Base-by-base conservation (phyloP, 495 filamentous ascomycete species). In the Tuber melanosporum region DNA sequence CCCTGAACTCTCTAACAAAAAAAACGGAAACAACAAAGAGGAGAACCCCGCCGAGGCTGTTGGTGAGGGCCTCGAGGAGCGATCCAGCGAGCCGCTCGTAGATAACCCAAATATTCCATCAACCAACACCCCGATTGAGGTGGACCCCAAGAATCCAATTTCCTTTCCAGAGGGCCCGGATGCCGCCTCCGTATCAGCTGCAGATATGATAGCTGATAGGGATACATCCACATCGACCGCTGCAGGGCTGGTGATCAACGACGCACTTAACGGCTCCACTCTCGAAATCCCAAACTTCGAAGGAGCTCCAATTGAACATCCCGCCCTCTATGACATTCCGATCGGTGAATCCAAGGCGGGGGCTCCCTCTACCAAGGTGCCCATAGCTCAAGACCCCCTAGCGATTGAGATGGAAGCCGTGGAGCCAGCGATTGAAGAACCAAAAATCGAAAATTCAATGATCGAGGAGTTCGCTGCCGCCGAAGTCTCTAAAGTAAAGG, bases 41-140 rank as follows among this genome's bases (percentile, higher is more conserved):
- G 22, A 46, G 36, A 47, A 46, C 45, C 47, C 46, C 43, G 39
- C 46, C 45, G 75, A 74, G 75, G 72, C 72, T 4, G 72, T 32
- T 7, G 70, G 22, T 14, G 39, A 77, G 41, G 26, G 14, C 26
- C 49, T 57, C 32, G 22, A 22, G 14, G 12, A 72, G 45, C 57
- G 14, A 19, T 19, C 14, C 26, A 66, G 26, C 26, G 57, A 66
- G 57, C 7, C 14, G 17, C 26, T 66, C 57, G 12, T 66, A 66
- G 57, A 66, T 26, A 66, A 36, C 57, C 57, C 7, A 36, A 36
- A 36, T 3, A 19, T 17, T 26, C 57, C 32, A 66, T 4, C n/a
- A 26, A 32, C 57, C 57, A 66, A 17, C 32, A 36, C 57, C 57
- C 14, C 57, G 14, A 32, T 36, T 32, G 57, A 66, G 26, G 14